Evolutionary conservation across 2,329 filamentous ascomycete species (phyloP).

Genomic region (Xylaria multiplex): DNA sequence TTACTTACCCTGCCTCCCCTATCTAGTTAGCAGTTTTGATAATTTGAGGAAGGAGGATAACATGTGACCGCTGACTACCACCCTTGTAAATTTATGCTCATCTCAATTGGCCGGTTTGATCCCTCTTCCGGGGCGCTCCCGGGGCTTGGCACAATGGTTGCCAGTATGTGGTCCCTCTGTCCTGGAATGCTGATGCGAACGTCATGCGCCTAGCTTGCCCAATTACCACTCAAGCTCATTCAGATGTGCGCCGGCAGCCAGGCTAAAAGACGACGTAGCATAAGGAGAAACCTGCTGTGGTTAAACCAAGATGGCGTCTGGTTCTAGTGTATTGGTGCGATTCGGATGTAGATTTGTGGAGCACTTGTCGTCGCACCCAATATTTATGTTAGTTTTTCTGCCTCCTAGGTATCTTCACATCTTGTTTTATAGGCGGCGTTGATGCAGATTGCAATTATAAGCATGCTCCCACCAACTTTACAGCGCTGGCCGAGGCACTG

Average conservation of each 20-base stretch:
- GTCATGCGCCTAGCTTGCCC: constrained; percentile 6
- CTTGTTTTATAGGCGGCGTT: constrained; percentile 2
- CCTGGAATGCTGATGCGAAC: constrained; percentile 1
- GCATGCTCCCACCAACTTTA: not conserved
- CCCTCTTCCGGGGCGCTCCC: constrained; percentile 13
- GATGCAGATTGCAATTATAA: not conserved
- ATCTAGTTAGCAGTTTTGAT: constrained; percentile 27
- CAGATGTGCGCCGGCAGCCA: too few species aligned
- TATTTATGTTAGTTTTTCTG: not conserved
- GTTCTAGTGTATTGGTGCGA: not conserved
- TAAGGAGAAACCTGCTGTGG: not conserved
- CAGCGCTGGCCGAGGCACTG: constrained; percentile 29
- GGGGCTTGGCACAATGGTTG: constrained; percentile 17
- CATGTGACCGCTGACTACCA: constrained; percentile 25
- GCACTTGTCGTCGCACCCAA: not conserved
- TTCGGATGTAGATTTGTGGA: not conserved
- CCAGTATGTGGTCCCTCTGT: constrained; percentile 9
- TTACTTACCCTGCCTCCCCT: constrained; percentile 20
- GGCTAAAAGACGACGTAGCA: not conserved
- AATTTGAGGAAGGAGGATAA: constrained; percentile 35
- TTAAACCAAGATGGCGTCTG: not conserved
- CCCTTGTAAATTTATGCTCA: constrained; percentile 16
- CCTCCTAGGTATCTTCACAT: not conserved
- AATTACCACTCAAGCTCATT: constrained; percentile 6
- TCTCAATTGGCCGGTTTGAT: constrained; percentile 22